Evolutionary conservation across 768 basidiomycete genomes (phyloP), one percentile per base, ranked within the genome.

Genomic region (Macrolepiota dolichaula): DNA sequence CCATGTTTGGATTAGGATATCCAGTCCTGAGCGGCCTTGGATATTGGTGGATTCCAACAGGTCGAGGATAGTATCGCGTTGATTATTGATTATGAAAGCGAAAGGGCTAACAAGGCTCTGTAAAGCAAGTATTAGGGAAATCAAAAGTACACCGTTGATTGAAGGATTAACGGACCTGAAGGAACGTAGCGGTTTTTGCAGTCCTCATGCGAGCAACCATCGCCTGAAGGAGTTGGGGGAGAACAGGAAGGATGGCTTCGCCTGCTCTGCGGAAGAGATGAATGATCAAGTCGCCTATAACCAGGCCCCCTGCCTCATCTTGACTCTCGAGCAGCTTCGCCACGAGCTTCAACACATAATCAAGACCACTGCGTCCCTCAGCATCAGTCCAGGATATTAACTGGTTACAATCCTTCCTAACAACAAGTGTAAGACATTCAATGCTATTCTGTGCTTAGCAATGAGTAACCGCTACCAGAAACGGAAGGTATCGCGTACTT

Each of bases 251-350:
- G 19, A 98, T 83, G 1, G 87, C 77, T 12, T 88, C 85, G 12
- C 93, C 93, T 0, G 92, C 91, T 63, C 85, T 87, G 25, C 96
- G 83, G 52, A 99, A 79, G 25, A 98, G 78, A 67, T 98, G 95
- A 65, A 98, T 92, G 69, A 99, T 91, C 46, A 99, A 79, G 69
- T 98, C 96, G 19, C 97, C 97, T 51, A 98, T 89, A 55, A 91
- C 89, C 22, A 98, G 82, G 10, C 96, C 96, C 42, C 91, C 94
- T 0, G 95, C 90, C 72, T 99, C 97, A 63, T 94, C 91, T 64
- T 91, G 85, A 62, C 79, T 84, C 59, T 86, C 83, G 27, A 99
- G 78, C 49, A 92, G 82, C 63, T 84, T 86, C 27, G 89, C 92
- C 37, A 98, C 85, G 44, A 97, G 76, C 12, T 80, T 79, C 50